These are phyloP conservation scores for Kentomonas sorsogonicus DNA, from an alignment of 208 protist species.

Conservation along the genomic window DNA sequence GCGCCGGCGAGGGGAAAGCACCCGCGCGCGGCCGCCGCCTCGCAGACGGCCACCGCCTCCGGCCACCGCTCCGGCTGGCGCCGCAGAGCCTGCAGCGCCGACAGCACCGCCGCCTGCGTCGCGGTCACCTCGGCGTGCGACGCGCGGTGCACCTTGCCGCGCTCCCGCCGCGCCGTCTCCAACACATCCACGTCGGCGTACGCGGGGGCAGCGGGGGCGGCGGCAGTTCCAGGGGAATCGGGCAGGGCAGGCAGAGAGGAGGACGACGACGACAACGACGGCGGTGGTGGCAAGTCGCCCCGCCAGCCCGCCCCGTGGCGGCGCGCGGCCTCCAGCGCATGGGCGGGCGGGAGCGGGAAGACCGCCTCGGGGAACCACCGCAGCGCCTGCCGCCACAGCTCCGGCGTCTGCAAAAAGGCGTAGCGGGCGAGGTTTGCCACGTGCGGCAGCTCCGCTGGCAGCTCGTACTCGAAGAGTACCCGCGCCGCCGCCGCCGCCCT, in stretches of 20 bases:
- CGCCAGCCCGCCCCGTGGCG: slow-evolving; percentile 5
- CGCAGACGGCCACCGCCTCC: not conserved
- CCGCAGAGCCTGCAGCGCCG: slow-evolving; percentile 20
- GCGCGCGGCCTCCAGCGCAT: slow-evolving; percentile 21
- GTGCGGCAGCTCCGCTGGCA: slow-evolving; percentile 35
- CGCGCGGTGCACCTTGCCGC: slow-evolving; percentile 16
- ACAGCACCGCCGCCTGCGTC: slow-evolving; percentile 16
- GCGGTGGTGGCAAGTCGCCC: not conserved
- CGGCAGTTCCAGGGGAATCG: too few relatives aligned
- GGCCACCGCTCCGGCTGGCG: too few relatives aligned
- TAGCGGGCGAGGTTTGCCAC: slow-evolving; percentile 54
- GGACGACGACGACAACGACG: too few relatives aligned
- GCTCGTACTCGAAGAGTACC: not conserved
- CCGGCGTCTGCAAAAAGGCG: slow-evolving; percentile 35
- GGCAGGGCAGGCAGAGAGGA: too few relatives aligned
- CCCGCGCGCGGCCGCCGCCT: slow-evolving; percentile 2
- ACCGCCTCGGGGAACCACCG: slow-evolving; percentile 31
- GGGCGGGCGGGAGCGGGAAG: slow-evolving; percentile 41
- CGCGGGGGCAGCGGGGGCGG: not conserved
- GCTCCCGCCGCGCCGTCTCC: slow-evolving; percentile 12
- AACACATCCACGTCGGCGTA: slow-evolving; percentile 17
- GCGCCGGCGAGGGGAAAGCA: too few relatives aligned
- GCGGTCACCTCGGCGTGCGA: slow-evolving; percentile 16
- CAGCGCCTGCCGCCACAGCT: slow-evolving; percentile 41
- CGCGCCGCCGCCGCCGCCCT: not conserved